These are phyloP conservation scores for Quillaja saponaria DNA, from an alignment of 306 rosid species.

Conservation along the genomic window DNA sequence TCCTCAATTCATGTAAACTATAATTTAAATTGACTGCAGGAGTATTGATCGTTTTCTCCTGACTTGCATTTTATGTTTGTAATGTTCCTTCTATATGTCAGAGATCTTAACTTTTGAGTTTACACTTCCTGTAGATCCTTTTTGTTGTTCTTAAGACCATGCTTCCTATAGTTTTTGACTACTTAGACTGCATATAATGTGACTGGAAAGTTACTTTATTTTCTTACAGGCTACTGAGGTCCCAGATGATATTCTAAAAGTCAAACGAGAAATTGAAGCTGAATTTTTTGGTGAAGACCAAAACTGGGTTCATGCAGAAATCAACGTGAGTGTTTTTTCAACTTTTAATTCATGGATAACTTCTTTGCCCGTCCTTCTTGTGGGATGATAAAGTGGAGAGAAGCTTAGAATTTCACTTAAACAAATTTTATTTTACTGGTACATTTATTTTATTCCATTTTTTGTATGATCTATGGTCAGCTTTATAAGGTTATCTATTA, in stretches of 20 bases:
- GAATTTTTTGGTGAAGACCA: slow-evolving; percentile 87
- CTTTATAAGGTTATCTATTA: slow-evolving; percentile 15
- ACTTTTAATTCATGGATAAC: slow-evolving; percentile 1
- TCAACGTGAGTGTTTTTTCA: slow-evolving; percentile 54
- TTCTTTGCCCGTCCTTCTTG: not conserved
- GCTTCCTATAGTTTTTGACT: too few relatives aligned
- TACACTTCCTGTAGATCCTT: too few relatives aligned
- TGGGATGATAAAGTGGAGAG: slow-evolving; percentile 10
- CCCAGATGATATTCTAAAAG: slow-evolving; percentile 65
- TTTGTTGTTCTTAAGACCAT: too few relatives aligned
- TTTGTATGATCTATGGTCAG: not conserved
- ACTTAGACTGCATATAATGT: not conserved
- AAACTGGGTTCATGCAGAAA: slow-evolving; percentile 75
- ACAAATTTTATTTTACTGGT: slow-evolving; percentile 6
- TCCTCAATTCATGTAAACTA: too few relatives aligned
- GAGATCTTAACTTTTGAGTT: too few relatives aligned
- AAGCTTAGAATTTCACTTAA: slow-evolving; percentile 9
- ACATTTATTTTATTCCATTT: slow-evolving; percentile 3
- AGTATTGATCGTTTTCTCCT: too few relatives aligned
- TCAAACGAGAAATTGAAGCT: slow-evolving; percentile 71
- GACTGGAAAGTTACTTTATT: slow-evolving; percentile 9
- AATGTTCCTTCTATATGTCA: too few relatives aligned
- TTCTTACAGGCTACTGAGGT: slow-evolving; percentile 57
- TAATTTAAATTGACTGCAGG: too few relatives aligned
- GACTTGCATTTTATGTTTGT: too few relatives aligned